Evolutionary conservation across 2,329 filamentous ascomycete species (phyloP), one percentile per base, ranked within the genome.

Genomic region (Periconia digitata): DNA sequence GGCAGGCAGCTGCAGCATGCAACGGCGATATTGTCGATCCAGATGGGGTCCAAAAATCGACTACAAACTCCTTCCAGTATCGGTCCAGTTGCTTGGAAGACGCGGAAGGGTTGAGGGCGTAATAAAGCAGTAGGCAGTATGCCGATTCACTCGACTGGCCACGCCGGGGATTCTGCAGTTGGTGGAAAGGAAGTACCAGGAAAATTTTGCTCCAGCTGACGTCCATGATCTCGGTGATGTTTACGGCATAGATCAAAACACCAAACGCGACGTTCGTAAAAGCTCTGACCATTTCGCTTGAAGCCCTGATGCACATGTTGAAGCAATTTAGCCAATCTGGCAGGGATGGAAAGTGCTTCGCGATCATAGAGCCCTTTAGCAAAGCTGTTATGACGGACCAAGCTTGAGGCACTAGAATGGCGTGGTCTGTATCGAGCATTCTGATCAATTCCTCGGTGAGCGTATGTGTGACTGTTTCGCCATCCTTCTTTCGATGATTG

Each of bases 181-280:
- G 66, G 16, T 61, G 51, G 34, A 60, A 45, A 7, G 63, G 56
- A 15, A 70, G 58, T 8, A 57, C 60, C 22, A 60, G 18, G 8
- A 70, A 55, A 46, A 71, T 63, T 8, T 60, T 61, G 5, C 61
- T 61, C 63, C 63, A 69, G 2, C 77, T 77, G 5, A 74, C 73
- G 5, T 75, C 69, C 0, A 80, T 84, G 2, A 76, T 73, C 17
- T 84, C 79, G 55, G 86, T 84, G 0, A 85, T 80, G 45, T 86
- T 81, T 15, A 90, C 79, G 6, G 85, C 82, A 64, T 87, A 95
- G 17, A 94, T 82, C 38, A 96, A 84, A 44, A 89, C 86, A 59
- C 89, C 90, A 89, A 92, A 96, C 1, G 91, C 91, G 47, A 85
- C 76, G 61, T 92, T 90, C 18, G 92, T 89, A 61, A 95, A 85